Evolutionary conservation across 1,284 basidiomycete genomes (phyloP).

Genomic region (Irpex lacteus): DNA sequence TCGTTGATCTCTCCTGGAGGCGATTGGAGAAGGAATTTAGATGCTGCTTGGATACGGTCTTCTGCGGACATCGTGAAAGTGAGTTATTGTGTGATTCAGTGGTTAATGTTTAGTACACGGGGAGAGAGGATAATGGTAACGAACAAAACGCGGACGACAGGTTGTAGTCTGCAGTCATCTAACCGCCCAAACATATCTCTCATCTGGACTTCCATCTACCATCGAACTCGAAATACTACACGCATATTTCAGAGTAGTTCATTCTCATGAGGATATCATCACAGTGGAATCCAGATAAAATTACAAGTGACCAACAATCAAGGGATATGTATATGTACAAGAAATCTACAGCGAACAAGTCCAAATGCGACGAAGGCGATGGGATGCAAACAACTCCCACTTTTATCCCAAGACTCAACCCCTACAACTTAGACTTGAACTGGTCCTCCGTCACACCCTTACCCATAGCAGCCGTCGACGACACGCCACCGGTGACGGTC

Average conservation of each 20-base stretch:
- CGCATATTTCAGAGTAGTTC: too few relatives aligned
- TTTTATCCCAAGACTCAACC: neutral
- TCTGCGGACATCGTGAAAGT: constrained; percentile 46
- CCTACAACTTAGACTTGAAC: constrained; percentile 64
- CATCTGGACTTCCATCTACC: neutral
- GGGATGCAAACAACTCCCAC: neutral
- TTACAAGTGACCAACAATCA: neutral
- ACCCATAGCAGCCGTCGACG: constrained; percentile 96
- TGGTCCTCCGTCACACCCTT: constrained; percentile 91
- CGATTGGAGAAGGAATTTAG: constrained; percentile 80
- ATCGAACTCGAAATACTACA: too few relatives aligned
- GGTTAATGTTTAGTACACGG: too few relatives aligned
- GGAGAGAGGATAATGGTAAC: too few relatives aligned
- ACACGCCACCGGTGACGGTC: constrained; percentile 93
- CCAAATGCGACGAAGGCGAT: neutral
- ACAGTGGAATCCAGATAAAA: neutral
- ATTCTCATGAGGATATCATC: too few relatives aligned
- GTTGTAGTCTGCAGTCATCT: neutral
- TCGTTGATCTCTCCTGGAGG: constrained; percentile 96
- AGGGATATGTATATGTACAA: neutral
- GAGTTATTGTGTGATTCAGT: neutral
- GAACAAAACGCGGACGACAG: neutral
- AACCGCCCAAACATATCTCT: neutral
- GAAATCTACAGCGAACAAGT: neutral
- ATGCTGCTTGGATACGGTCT: constrained; percentile 69